Evolutionary conservation across 1,284 basidiomycete genomes (phyloP).

Genomic region (Cutaneotrichosporon cyanovorans): DNA sequence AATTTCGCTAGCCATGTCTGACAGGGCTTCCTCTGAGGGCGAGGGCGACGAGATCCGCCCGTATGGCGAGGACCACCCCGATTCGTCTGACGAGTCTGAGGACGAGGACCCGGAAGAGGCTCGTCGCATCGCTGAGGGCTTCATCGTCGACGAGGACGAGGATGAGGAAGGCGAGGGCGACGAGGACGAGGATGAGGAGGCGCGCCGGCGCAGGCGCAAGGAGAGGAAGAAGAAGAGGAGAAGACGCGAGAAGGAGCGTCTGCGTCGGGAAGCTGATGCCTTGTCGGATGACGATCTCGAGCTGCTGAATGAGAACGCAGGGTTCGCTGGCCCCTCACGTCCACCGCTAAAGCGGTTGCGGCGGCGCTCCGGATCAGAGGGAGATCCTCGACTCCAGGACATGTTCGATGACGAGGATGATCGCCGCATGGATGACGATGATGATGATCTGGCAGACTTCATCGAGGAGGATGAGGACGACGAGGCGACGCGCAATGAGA

Average conservation of each 20-base stretch:
- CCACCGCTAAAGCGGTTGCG: constrained; percentile 32
- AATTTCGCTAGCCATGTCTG: no score
- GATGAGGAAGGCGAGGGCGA: constrained; percentile 41
- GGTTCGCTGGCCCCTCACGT: constrained; percentile 49
- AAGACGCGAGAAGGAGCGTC: constrained; percentile 23
- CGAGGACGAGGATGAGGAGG: constrained; percentile 22
- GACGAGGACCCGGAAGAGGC: constrained; percentile 45
- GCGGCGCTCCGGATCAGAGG: constrained; percentile 41
- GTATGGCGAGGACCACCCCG: constrained; percentile 35
- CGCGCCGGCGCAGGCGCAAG: constrained; percentile 26
- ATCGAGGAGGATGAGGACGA: constrained; percentile 75
- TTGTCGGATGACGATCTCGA: constrained; percentile 81
- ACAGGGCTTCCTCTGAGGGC: constrained; percentile 40
- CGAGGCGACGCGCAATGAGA: constrained; percentile 55
- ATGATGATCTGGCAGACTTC: constrained; percentile 65
- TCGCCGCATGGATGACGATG: constrained; percentile 43
- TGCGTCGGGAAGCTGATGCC: constrained; percentile 48
- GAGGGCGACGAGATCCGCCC: constrained; percentile 45
- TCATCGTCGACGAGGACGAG: constrained; percentile 45
- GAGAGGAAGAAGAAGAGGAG: constrained; percentile 34
- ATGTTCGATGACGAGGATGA: constrained; percentile 43
- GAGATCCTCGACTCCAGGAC: constrained; percentile 44
- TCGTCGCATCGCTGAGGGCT: constrained; percentile 41
- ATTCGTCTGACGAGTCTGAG: constrained; percentile 46
- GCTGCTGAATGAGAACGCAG: constrained; percentile 89